A percentile compares a stretch with the other conserved stretches of the same genome.
phyloP scores from a whole-genome alignment of 768 basidiomycete species.

The Lactarius quietus region DNA sequence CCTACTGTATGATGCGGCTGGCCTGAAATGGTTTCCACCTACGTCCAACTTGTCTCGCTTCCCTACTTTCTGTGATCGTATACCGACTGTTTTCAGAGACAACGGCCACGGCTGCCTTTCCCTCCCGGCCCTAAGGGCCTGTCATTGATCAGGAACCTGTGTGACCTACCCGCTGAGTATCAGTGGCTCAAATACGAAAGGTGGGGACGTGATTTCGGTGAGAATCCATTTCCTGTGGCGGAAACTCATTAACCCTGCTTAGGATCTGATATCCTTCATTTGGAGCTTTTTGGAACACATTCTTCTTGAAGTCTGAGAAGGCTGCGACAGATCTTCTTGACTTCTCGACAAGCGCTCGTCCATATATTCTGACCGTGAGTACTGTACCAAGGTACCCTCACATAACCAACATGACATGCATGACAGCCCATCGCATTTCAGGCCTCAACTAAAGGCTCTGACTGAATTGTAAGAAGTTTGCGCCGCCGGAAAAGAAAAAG shows the following conservation, averaged over 20 bases:
- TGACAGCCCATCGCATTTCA: slow-evolving; percentile 14
- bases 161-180: slow-evolving; percentile 23
- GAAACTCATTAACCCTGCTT: not conserved
- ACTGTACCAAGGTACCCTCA: not conserved
- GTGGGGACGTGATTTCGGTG: slow-evolving; percentile 28
- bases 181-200: slow-evolving; percentile 23
- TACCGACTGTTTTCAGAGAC: too few species aligned
- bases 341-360: slow-evolving; percentile 33
- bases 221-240: not conserved
- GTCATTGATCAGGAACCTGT: too few species aligned
- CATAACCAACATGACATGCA: not conserved
- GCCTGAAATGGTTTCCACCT: too few species aligned
- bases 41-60: too few species aligned
- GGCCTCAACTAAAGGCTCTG: slow-evolving; percentile 29
- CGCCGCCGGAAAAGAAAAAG: not conserved
- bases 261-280: slow-evolving; percentile 31
- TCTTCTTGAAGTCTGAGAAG: slow-evolving; percentile 32
- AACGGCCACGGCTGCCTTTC: too few species aligned
- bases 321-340: slow-evolving; percentile 31
- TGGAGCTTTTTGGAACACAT: slow-evolving; percentile 28
- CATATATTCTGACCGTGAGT: slow-evolving; percentile 32
- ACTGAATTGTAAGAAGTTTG: slow-evolving; percentile 26
- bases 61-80: too few species aligned
- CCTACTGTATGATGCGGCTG: too few species aligned
- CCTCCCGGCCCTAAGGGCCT: too few species aligned